Conservation (phyloP, 2,329 filamentous ascomycete species). For the Leptoxyphium fumago region DNA sequence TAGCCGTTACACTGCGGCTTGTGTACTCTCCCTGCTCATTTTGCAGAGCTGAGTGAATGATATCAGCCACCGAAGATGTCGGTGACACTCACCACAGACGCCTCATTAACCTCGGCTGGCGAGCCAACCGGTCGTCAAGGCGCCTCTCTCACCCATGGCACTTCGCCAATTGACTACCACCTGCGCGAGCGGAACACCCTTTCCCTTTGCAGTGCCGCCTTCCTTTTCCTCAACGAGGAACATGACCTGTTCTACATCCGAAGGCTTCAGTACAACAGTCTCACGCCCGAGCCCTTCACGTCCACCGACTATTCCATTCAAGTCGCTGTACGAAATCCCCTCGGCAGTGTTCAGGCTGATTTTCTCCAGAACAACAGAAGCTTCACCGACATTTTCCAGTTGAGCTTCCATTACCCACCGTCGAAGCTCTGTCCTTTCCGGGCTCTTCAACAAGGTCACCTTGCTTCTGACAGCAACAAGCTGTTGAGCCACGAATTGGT, state of each 20-base stretch:
- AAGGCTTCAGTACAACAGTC: conserved; percentile 39
- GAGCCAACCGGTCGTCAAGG: conserved; percentile 67
- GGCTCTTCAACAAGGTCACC: conserved; percentile 43
- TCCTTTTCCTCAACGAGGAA: conserved; percentile 45
- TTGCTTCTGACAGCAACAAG: conserved; percentile 86
- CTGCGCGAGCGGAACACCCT: conserved; percentile 56
- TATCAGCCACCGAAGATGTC: no score
- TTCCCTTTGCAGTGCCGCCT: conserved; percentile 25
- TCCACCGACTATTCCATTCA: conserved; percentile 16
- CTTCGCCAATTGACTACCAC: conserved; percentile 78
- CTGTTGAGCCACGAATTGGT: conserved; percentile 89
- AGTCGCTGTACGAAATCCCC: conserved; percentile 11
- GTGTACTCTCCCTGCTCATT: no score
- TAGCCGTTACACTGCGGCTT: no score
- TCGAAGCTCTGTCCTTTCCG: conserved; percentile 26
- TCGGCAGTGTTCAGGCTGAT: conserved; percentile 17
- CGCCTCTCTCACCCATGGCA: conserved; percentile 78
- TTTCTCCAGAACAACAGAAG: conserved; percentile 60
- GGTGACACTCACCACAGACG: no score
- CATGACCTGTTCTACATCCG: conserved; percentile 50
- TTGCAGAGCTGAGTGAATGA: no score
- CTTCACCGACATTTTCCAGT: conserved; percentile 85
- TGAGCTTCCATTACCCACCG: conserved; percentile 79
- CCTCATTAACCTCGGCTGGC: conserved; percentile 12
- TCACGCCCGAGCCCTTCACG: conserved; percentile 5